A percentile compares a stretch with the other conserved stretches of the same genome.
These are phyloP conservation scores for Bathelium albidoporum DNA, from an alignment of 495 filamentous ascomycete species.

Conservation along the genomic window DNA sequence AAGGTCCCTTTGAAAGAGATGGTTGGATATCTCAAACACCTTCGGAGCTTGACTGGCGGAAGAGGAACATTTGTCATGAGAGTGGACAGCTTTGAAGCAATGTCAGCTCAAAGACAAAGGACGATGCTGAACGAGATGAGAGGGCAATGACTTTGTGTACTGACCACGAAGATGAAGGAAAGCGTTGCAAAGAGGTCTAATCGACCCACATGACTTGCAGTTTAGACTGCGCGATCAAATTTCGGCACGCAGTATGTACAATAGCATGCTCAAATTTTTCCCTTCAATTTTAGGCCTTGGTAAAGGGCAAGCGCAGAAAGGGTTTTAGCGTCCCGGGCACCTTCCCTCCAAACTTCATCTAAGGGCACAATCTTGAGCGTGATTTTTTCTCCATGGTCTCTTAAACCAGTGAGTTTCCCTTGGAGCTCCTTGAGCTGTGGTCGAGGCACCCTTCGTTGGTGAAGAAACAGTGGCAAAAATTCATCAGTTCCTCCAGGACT, in stretches of 20 bases:
- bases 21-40: slow-evolving; percentile 87
- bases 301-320: slow-evolving; percentile 70
- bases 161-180: background rate
- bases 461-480: slow-evolving; percentile 67
- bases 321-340: slow-evolving; percentile 66
- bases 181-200: no score
- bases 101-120: slow-evolving; percentile 56
- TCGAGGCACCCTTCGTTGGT: slow-evolving; percentile 56
- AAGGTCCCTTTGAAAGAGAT: slow-evolving; percentile 90
- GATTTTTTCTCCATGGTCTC: slow-evolving; percentile 75
- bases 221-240: slow-evolving; percentile 20
- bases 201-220: no score
- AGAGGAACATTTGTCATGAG: slow-evolving; percentile 88
- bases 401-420: slow-evolving; percentile 67
- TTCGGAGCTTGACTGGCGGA: slow-evolving; percentile 79
- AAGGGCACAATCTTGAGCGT: slow-evolving; percentile 62
- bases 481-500: slow-evolving; percentile 78
- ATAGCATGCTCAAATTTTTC: slow-evolving; percentile 39
- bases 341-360: slow-evolving; percentile 67
- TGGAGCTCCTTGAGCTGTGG: slow-evolving; percentile 55
- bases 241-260: slow-evolving; percentile 17
- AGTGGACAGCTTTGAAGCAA: slow-evolving; percentile 80
- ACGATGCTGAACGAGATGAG: slow-evolving; percentile 44
- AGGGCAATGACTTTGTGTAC: slow-evolving; percentile 14
- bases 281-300: slow-evolving; percentile 56